A percentile compares a stretch with the other conserved stretches of the same genome.
Conservation (phyloP, 345 rosid genomes). For the Gossypium bickii region DNA sequence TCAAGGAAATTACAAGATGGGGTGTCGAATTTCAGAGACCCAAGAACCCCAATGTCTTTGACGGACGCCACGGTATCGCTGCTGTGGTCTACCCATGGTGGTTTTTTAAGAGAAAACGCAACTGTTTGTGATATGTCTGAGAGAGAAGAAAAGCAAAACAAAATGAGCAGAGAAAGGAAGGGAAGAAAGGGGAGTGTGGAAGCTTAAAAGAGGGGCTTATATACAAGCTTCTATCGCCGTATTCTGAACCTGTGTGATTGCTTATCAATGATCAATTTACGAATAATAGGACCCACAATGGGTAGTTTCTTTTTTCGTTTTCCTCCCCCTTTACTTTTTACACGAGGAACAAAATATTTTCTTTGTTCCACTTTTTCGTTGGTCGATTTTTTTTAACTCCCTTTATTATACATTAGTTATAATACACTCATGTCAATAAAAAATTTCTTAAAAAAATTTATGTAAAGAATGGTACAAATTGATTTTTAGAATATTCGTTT, state of each 20-base stretch:
- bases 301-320: neutral
- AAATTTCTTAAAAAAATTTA: no score
- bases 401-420: no score
- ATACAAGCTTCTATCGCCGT: neutral
- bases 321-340: neutral
- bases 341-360: neutral
- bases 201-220: neutral
- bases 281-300: neutral
- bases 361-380: neutral
- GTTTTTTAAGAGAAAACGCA: conserved; percentile 10
- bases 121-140: conserved; percentile 29
- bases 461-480: no score
- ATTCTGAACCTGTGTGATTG: neutral
- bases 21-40: conserved; percentile 85
- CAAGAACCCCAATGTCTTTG: conserved; percentile 84
- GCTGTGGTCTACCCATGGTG: conserved; percentile 55
- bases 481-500: no score
- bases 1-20: conserved; percentile 42
- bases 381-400: neutral
- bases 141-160: neutral
- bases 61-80: conserved; percentile 68
- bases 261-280: neutral
- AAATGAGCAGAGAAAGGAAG: neutral
- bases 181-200: conserved; percentile 6
- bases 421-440: no score